phyloP scores from a whole-genome alignment of 108 stramenopile genomes.

The Skeletonema marinoi region DNA sequence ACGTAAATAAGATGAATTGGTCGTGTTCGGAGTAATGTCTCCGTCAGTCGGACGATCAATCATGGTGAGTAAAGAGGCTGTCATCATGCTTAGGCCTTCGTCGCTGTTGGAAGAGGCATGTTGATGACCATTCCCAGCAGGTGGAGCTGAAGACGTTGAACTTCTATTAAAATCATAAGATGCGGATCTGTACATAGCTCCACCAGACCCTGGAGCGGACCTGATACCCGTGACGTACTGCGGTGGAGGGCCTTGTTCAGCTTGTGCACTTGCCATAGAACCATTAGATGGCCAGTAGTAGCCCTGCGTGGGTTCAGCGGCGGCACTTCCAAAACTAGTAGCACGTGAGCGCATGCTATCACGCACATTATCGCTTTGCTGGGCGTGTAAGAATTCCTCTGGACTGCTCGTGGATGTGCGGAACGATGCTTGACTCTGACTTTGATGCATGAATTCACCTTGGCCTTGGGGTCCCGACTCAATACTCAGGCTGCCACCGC shows the following conservation, averaged over 20 bases:
- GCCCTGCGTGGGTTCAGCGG: conserved; percentile 1
- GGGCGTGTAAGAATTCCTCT: conserved; percentile 1
- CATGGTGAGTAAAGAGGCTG: conserved; percentile 83
- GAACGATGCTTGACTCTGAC: conserved; percentile 14
- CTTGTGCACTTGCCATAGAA: conserved; percentile 20
- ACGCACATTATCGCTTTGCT: conserved; percentile 5
- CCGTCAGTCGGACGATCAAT: conserved; percentile 43
- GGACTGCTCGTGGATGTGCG: background rate
- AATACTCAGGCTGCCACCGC: conserved; percentile 38
- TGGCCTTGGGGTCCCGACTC: conserved; percentile 20
- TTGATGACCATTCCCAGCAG: background rate
- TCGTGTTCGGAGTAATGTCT: background rate
- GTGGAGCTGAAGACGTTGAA: background rate
- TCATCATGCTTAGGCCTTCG: conserved; percentile 86
- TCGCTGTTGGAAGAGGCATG: conserved; percentile 35
- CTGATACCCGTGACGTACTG: background rate
- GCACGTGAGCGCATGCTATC: conserved; percentile 13
- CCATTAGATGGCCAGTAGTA: conserved; percentile 25
- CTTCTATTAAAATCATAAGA: conserved; percentile 1
- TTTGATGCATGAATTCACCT: conserved; percentile 7
- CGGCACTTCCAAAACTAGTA: conserved; percentile 1
- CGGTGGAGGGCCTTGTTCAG: background rate
- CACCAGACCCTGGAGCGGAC: conserved; percentile 10
- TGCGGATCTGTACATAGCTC: background rate
- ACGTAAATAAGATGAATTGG: background rate